A percentile compares a stretch with the other conserved stretches of the same genome.
Conservation (phyloP, 2,329 filamentous ascomycete genomes). For the Alternaria atra region DNA sequence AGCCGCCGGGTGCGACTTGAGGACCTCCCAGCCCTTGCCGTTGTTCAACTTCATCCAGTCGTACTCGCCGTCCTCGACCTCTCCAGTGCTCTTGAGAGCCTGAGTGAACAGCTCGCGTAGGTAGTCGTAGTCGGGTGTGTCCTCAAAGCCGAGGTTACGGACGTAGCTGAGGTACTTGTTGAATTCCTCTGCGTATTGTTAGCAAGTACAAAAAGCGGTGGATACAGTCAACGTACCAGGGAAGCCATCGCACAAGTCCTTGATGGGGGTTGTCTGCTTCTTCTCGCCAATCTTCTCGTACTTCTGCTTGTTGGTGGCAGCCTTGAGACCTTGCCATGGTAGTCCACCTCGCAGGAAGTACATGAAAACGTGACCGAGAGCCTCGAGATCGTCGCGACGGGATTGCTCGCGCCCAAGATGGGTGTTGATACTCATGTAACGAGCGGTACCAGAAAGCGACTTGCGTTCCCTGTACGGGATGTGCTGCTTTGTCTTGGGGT, state of each 20-base stretch:
- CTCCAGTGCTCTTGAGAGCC: constrained; percentile 90
- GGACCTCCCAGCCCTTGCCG: constrained; percentile 89
- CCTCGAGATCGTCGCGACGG: constrained; percentile 93
- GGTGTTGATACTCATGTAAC: constrained; percentile 99
- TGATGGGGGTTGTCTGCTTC: constrained; percentile 97
- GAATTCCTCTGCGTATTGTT: constrained; percentile 76
- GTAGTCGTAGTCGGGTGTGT: constrained; percentile 98
- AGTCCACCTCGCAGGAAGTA: constrained; percentile 73
- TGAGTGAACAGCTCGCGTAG: constrained; percentile 95
- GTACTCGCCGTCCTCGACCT: constrained; percentile 97
- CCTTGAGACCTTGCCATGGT: constrained; percentile 74
- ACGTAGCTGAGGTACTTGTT: constrained; percentile 98
- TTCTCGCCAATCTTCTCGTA: constrained; percentile 99
- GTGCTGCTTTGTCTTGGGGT: constrained; percentile 98
- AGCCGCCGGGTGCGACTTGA: constrained; percentile 73
- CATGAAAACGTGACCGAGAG: constrained; percentile 75
- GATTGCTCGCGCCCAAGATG: constrained; percentile 97
- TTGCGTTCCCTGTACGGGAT: constrained; percentile 98
- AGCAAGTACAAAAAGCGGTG: constrained; percentile 24
- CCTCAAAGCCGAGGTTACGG: constrained; percentile 96
- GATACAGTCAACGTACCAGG: constrained; percentile 64
- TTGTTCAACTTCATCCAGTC: constrained; percentile 99
- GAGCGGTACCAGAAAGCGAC: constrained; percentile 92
- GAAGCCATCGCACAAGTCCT: constrained; percentile 95
- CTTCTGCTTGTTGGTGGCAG: constrained; percentile 87